Conservation (phyloP, 2,329 filamentous ascomycete genomes). For the Aureobasidium sp. region DNA sequence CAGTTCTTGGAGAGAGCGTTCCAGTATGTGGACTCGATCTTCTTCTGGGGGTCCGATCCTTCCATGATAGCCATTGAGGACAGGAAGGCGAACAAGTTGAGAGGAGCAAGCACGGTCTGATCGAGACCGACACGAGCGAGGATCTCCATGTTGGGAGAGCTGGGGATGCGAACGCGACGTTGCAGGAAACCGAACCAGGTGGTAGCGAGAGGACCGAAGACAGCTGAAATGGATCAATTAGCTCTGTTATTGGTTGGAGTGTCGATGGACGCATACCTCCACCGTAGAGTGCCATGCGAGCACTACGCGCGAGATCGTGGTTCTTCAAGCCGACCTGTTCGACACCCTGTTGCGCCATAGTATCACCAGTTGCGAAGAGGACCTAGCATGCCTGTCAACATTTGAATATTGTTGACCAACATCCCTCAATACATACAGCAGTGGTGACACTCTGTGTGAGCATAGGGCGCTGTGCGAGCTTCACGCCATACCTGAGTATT, state of each 20-base stretch:
- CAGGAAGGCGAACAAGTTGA: constrained; percentile 74
- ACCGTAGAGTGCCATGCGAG: constrained; percentile 72
- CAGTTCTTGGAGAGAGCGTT: constrained; percentile 74
- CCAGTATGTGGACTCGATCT: constrained; percentile 62
- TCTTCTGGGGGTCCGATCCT: constrained; percentile 50
- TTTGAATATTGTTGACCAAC: constrained; percentile 8
- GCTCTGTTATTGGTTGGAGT: background rate
- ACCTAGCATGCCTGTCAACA: constrained; percentile 39
- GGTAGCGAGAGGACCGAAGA: constrained; percentile 83
- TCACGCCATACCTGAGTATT: constrained; percentile 67
- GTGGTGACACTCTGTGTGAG: constrained; percentile 89
- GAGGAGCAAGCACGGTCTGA: constrained; percentile 76
- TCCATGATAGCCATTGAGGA: constrained; percentile 61
- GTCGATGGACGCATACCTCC: constrained; percentile 49
- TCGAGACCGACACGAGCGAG: constrained; percentile 70
- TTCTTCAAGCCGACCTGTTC: constrained; percentile 70
- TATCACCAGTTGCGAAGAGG: constrained; percentile 86
- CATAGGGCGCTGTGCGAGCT: constrained; percentile 70
- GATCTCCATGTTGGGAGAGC: constrained; percentile 59
- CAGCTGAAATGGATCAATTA: constrained; percentile 37
- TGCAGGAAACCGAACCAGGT: constrained; percentile 80
- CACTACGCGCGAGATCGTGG: constrained; percentile 63
- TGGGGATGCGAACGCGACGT: constrained; percentile 54
- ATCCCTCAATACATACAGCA: constrained; percentile 42
- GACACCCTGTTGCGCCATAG: constrained; percentile 82